These are phyloP conservation scores for Fusarium bactridioides DNA, from an alignment of 2,329 filamentous ascomycete species.

Conservation along the genomic window DNA sequence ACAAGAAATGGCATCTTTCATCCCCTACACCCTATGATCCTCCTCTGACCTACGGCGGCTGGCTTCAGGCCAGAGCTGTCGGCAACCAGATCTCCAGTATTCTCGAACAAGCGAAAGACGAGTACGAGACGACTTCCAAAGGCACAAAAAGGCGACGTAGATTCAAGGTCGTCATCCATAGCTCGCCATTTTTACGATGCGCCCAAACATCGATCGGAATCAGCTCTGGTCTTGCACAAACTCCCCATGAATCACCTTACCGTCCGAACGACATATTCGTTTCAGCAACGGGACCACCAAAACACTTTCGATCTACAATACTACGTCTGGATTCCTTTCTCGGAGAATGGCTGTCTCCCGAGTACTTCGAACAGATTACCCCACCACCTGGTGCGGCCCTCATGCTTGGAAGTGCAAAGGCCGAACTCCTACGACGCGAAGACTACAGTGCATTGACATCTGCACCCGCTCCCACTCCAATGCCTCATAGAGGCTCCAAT, in stretches of 20 bases:
- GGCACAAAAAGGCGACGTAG: slow-evolving; percentile 57
- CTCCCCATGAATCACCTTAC: slow-evolving; percentile 45
- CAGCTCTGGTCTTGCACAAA: slow-evolving; percentile 80
- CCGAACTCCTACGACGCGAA: slow-evolving; percentile 80
- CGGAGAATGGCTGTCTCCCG: slow-evolving; percentile 92
- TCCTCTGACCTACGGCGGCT: slow-evolving; percentile 92
- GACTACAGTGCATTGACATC: slow-evolving; percentile 64
- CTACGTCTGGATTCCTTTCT: slow-evolving; percentile 91
- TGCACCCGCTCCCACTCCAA: slow-evolving; percentile 18
- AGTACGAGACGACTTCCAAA: slow-evolving; percentile 48
- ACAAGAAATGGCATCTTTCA: slow-evolving; percentile 93
- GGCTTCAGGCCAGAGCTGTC: slow-evolving; percentile 83
- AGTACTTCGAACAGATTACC: slow-evolving; percentile 93
- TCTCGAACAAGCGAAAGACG: slow-evolving; percentile 60
- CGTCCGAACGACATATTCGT: slow-evolving; percentile 48
- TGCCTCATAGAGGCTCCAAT: slow-evolving; percentile 35
- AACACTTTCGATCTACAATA: slow-evolving; percentile 62
- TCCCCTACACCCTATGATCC: slow-evolving; percentile 96
- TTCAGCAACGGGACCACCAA: slow-evolving; percentile 43
- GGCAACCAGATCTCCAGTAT: slow-evolving; percentile 85
- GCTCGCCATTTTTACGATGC: slow-evolving; percentile 92
- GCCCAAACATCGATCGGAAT: slow-evolving; percentile 92
- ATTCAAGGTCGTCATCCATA: slow-evolving; percentile 86
- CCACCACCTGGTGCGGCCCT: slow-evolving; percentile 85
- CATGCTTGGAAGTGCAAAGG: slow-evolving; percentile 90